Percentiles rank a stretch among this genome's conserved stretches.
Conservation (phyloP, 2,329 filamentous ascomycete genomes). For the Cadophora luteo-olivacea region DNA sequence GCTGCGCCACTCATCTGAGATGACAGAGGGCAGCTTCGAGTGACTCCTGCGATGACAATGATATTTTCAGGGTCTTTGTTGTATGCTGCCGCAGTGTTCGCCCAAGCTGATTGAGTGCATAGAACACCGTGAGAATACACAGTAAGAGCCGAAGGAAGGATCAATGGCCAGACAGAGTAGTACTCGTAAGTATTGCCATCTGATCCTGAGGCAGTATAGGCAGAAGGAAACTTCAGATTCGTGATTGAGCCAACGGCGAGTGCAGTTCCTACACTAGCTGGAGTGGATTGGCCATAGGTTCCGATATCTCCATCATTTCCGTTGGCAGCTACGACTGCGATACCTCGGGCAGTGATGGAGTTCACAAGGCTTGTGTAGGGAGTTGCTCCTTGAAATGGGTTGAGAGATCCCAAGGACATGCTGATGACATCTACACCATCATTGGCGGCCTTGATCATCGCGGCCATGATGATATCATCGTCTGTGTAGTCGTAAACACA, state of each 20-base stretch:
- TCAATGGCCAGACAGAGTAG: not conserved
- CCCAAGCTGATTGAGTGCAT: conserved; percentile 1
- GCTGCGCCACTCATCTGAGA: not conserved
- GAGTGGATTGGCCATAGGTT: not conserved
- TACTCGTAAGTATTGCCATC: conserved; percentile 5
- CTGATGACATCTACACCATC: conserved; percentile 38
- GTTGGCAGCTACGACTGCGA: not conserved
- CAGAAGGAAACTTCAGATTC: not conserved
- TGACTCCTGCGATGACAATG: conserved; percentile 1
- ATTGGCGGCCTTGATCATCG: conserved; percentile 29
- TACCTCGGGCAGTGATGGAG: conserved; percentile 1
- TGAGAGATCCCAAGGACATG: conserved; percentile 34
- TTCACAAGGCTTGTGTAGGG: not conserved
- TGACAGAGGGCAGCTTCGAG: not conserved
- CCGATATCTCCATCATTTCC: conserved; percentile 1
- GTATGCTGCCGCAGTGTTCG: not conserved
- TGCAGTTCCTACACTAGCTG: conserved; percentile 1
- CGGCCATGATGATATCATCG: conserved; percentile 34
- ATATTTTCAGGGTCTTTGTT: conserved; percentile 1
- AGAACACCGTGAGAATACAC: not conserved
- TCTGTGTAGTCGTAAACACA: conserved; percentile 27
- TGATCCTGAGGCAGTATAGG: not conserved
- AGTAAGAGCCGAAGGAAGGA: not conserved
- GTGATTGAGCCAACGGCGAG: not conserved
- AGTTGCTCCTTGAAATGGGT: conserved; percentile 4